These are phyloP conservation scores for Isatis tinctoria DNA, from an alignment of 345 rosid genomes.

Conservation along the genomic window DNA sequence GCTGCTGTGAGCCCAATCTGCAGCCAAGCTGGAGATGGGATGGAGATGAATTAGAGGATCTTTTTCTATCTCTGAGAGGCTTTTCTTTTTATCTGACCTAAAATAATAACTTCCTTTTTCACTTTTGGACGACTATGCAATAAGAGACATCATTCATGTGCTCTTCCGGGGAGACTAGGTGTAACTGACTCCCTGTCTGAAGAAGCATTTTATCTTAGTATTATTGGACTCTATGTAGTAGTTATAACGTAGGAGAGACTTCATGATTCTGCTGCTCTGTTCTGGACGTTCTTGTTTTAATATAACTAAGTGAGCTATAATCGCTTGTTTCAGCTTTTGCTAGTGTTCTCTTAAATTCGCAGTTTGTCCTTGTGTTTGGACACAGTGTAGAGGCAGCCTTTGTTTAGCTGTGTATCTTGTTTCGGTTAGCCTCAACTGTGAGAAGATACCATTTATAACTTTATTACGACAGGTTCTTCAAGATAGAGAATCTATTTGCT, in stretches of 20 bases:
- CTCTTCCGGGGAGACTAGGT: conserved; percentile 38
- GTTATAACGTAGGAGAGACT: conserved; percentile 24
- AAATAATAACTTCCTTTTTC: conserved; percentile 16
- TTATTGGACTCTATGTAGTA: conserved; percentile 20
- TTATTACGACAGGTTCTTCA: conserved; percentile 13
- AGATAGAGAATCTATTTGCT: background rate
- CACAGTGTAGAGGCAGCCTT: background rate
- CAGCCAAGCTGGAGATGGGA: conserved; percentile 90
- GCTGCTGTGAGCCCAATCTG: conserved; percentile 78
- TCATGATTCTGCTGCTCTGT: conserved; percentile 3
- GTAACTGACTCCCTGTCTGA: conserved; percentile 16
- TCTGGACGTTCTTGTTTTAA: conserved; percentile 6
- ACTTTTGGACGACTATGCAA: conserved; percentile 30
- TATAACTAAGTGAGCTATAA: conserved; percentile 13
- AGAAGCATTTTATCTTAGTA: conserved; percentile 16
- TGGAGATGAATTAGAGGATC: conserved; percentile 72
- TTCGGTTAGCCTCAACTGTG: background rate
- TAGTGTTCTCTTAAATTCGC: background rate
- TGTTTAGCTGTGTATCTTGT: conserved; percentile 6
- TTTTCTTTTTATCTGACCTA: background rate
- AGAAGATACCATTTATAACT: background rate
- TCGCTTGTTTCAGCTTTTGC: background rate
- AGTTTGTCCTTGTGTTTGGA: background rate
- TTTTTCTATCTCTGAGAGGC: background rate
- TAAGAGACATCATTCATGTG: conserved; percentile 36